Conservation (phyloP, 495 filamentous ascomycete genomes). For the Talaromyces thailandensis region DNA sequence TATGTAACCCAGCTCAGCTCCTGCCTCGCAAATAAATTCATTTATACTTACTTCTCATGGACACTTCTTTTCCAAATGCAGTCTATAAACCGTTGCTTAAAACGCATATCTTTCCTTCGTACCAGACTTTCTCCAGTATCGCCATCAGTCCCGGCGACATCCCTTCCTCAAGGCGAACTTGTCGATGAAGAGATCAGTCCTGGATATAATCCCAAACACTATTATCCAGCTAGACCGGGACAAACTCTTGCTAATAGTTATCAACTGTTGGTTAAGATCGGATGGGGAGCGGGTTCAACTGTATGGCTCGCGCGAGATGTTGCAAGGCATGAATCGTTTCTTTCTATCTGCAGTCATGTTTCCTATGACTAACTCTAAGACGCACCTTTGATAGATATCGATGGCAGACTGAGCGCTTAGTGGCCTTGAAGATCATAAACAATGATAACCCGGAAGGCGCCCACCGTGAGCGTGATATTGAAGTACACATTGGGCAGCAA, state of each 20-base stretch:
- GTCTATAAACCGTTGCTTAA: no score
- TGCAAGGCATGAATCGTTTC: constrained; percentile 11
- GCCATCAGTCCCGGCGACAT: background rate
- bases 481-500: constrained; percentile 12
- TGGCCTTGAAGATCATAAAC: constrained; percentile 19
- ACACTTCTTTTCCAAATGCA: no score
- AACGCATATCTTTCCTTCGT: background rate
- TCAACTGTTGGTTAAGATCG: constrained; percentile 35
- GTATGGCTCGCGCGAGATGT: constrained; percentile 34
- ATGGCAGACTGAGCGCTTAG: constrained; percentile 16
- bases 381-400: constrained; percentile 14
- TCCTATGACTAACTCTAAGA: constrained; percentile 7
- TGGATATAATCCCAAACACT: constrained; percentile 25
- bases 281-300: constrained; percentile 35
- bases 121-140: background rate
- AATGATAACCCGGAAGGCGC: constrained; percentile 14
- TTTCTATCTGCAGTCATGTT: constrained; percentile 8
- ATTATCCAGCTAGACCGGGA: constrained; percentile 34
- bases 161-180: constrained; percentile 1
- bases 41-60: no score
- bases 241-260: constrained; percentile 30
- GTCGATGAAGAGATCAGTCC: constrained; percentile 28
- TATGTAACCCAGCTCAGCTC: no score
- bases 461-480: constrained; percentile 18
- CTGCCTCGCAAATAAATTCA: no score